phyloP scores from a whole-genome alignment of 495 filamentous ascomycete species.

The Trichoderma reesei region DNA sequence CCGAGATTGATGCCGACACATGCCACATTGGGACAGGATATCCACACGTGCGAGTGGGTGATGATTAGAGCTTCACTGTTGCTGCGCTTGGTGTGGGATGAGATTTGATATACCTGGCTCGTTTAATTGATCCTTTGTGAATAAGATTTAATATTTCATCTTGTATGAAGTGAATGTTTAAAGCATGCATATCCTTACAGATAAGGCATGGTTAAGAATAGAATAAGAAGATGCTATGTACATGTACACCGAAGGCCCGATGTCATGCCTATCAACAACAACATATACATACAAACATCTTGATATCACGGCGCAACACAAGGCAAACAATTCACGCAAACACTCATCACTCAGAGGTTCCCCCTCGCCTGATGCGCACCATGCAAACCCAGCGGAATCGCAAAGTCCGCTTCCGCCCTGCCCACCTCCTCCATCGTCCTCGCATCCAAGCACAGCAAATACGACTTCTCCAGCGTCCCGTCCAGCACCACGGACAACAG shows the following conservation, averaged over 20 bases:
- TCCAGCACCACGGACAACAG: conserved; percentile 65
- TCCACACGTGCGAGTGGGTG: too few relatives aligned
- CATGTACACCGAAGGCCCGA: too few relatives aligned
- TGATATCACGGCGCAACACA: not conserved
- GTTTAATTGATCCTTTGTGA: too few relatives aligned
- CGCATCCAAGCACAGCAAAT: conserved; percentile 62
- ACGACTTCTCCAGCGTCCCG: conserved; percentile 50
- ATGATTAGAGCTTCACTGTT: too few relatives aligned
- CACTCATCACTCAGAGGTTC: not conserved
- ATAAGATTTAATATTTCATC: too few relatives aligned
- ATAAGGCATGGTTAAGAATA: too few relatives aligned
- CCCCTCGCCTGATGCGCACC: conserved; percentile 38
- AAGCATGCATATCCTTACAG: too few relatives aligned
- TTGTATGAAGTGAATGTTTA: too few relatives aligned
- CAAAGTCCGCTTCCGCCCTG: conserved; percentile 50
- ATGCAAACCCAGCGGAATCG: conserved; percentile 64
- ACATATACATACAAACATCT: not conserved
- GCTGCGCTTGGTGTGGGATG: too few relatives aligned
- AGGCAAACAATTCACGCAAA: not conserved
- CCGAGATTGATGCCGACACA: not conserved
- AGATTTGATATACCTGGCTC: too few relatives aligned
- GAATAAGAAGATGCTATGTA: too few relatives aligned
- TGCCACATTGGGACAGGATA: not conserved
- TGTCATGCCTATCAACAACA: too few relatives aligned
- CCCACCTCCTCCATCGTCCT: conserved; percentile 55